Conservation (phyloP, 495 filamentous ascomycete genomes). For the Emericellopsis terricola region DNA sequence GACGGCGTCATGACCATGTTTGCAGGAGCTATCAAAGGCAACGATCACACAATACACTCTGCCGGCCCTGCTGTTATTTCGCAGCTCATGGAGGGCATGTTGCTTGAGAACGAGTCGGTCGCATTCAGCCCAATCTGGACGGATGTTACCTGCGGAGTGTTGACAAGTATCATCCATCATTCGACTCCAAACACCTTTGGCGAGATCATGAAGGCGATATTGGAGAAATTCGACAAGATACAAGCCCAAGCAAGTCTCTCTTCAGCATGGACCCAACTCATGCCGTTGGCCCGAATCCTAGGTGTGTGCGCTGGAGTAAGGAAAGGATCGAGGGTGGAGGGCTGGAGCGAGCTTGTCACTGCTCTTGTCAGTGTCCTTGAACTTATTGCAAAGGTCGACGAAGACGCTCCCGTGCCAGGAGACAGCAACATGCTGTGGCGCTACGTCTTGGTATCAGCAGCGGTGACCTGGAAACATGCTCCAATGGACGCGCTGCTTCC, state of each 20-base stretch:
- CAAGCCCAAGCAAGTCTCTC: conserved; percentile 12
- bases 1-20: conserved; percentile 84
- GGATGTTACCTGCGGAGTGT: conserved; percentile 53
- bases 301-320: conserved; percentile 54
- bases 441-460: conserved; percentile 37
- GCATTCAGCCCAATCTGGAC: conserved; percentile 19
- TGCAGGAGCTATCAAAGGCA: conserved; percentile 69
- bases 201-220: conserved; percentile 39
- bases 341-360: conserved; percentile 52
- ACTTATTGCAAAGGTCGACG: conserved; percentile 13
- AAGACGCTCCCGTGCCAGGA: conserved; percentile 18
- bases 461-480: conserved; percentile 55
- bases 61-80: conserved; percentile 51
- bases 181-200: conserved; percentile 50
- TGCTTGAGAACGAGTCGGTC: conserved; percentile 11
- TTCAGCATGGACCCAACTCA: conserved; percentile 17
- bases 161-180: conserved; percentile 69
- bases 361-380: conserved; percentile 36
- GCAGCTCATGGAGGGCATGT: conserved; percentile 32
- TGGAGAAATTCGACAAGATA: conserved; percentile 26
- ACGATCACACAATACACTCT: conserved; percentile 65
- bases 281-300: conserved; percentile 40
- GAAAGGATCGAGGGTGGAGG: conserved; percentile 52
- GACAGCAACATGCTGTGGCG: conserved; percentile 32
- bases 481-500: conserved; percentile 67